phyloP scores from a whole-genome alignment of 108 stramenopile genomes.

The Cyclostephanos invisitatus region DNA sequence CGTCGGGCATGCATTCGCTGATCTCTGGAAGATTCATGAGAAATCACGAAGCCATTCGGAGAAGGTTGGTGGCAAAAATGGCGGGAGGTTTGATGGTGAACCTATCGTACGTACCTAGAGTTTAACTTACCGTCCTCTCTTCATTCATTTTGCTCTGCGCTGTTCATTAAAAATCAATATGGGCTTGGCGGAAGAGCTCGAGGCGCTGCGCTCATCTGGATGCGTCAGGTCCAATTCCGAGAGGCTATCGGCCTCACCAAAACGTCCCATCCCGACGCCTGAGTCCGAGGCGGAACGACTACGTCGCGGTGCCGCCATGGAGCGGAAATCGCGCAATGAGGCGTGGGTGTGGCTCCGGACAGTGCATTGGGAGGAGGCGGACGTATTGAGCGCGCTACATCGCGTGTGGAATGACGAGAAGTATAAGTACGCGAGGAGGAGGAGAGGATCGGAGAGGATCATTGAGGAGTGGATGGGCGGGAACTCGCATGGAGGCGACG shows the following conservation, averaged over 20 bases:
- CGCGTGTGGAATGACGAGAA: no score
- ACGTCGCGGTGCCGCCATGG: slow-evolving; percentile 16
- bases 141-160: no score
- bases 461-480: slow-evolving; percentile 5
- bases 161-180: background rate
- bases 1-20: no score
- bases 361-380: slow-evolving; percentile 9
- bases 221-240: slow-evolving; percentile 23
- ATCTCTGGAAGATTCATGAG: no score
- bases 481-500: background rate
- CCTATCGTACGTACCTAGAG: no score
- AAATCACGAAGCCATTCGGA: no score
- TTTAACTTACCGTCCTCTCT: no score
- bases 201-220: slow-evolving; percentile 43
- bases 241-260: slow-evolving; percentile 7
- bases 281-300: slow-evolving; percentile 31
- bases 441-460: slow-evolving; percentile 14
- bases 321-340: slow-evolving; percentile 23
- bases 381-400: slow-evolving; percentile 14
- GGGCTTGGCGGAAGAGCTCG: slow-evolving; percentile 43
- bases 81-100: no score
- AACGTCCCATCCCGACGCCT: slow-evolving; percentile 20
- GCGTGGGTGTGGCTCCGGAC: slow-evolving; percentile 15
- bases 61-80: no score
- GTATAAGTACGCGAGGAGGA: no score